These are phyloP conservation scores for Penicillium egyptiacum DNA, from an alignment of 495 filamentous ascomycete species.

Conservation along the genomic window DNA sequence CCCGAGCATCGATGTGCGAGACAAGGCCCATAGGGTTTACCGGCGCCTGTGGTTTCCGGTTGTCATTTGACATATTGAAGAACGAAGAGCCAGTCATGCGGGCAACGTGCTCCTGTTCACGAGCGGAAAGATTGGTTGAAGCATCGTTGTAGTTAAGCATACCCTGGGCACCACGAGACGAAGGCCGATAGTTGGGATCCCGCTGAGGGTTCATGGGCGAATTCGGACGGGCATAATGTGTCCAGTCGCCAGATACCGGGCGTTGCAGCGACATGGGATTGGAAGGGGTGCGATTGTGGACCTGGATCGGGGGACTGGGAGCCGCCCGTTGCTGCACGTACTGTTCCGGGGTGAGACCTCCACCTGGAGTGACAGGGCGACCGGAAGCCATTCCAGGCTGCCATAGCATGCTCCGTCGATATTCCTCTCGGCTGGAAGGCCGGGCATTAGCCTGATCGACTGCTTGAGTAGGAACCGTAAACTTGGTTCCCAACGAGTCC, in stretches of 20 bases:
- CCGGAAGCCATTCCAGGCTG: conserved; percentile 64
- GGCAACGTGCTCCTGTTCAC: conserved; percentile 92
- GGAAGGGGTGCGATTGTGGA: conserved; percentile 59
- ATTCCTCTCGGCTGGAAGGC: conserved; percentile 47
- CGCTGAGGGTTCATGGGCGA: conserved; percentile 36
- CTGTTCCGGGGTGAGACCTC: conserved; percentile 65
- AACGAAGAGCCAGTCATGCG: conserved; percentile 80
- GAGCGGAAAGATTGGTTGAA: conserved; percentile 76
- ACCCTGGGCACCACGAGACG: conserved; percentile 48
- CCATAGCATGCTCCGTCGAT: conserved; percentile 70
- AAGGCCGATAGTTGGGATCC: conserved; percentile 49
- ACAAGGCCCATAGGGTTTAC: conserved; percentile 63
- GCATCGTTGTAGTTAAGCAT: conserved; percentile 52
- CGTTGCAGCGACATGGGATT: conserved; percentile 45
- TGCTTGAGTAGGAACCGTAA: conserved; percentile 27
- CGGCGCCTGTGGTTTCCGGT: conserved; percentile 40
- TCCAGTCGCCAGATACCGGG: conserved; percentile 58
- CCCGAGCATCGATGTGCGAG: conserved; percentile 71
- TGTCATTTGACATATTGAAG: conserved; percentile 64
- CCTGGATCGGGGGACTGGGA: conserved; percentile 50
- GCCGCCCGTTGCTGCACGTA: conserved; percentile 84
- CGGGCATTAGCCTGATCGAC: conserved; percentile 36
- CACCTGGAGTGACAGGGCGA: conserved; percentile 46
- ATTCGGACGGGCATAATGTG: conserved; percentile 48
- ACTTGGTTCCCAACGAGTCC: conserved; percentile 39